These are phyloP conservation scores for Crithidia acanthocephali DNA, from an alignment of 208 protist species.

Conservation along the genomic window DNA sequence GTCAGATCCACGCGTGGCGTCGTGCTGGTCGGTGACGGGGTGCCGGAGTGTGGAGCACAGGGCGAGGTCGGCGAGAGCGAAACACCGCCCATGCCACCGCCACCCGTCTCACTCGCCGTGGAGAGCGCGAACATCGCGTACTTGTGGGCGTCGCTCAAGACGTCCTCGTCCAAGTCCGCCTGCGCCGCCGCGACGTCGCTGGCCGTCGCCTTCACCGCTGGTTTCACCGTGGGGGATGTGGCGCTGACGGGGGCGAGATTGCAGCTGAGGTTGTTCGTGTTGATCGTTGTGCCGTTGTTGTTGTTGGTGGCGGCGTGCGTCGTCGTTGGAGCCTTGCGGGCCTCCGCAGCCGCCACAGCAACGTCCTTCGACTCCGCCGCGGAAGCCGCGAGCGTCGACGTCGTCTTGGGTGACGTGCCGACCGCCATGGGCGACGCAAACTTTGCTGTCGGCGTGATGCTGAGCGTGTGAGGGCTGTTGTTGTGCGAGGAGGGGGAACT, in stretches of 20 bases:
- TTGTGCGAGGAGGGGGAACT: background rate
- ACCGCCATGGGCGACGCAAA: constrained; percentile 12
- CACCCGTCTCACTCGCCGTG: background rate
- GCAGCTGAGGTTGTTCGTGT: background rate
- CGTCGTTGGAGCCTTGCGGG: background rate
- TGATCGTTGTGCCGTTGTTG: background rate
- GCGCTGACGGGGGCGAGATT: background rate
- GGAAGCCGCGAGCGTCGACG: background rate
- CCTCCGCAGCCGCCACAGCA: background rate
- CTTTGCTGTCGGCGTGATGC: constrained; percentile 10
- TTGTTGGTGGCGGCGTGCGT: background rate
- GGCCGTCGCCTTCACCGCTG: background rate
- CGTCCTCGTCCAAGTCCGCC: constrained; percentile 14
- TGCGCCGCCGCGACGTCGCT: background rate
- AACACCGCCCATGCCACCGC: background rate
- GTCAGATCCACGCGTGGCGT: constrained; percentile 8
- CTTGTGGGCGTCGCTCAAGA: constrained; percentile 4
- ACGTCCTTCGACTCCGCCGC: background rate
- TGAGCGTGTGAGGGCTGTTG: constrained; percentile 12
- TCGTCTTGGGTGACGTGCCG: constrained; percentile 5
- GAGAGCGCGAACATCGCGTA: constrained; percentile 12
- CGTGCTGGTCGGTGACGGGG: constrained; percentile 4
- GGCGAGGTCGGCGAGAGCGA: constrained; percentile 12
- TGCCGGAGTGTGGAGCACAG: background rate
- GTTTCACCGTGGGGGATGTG: background rate